Conservation (phyloP, 2,329 filamentous ascomycete genomes). For the Fusarium sp. region DNA sequence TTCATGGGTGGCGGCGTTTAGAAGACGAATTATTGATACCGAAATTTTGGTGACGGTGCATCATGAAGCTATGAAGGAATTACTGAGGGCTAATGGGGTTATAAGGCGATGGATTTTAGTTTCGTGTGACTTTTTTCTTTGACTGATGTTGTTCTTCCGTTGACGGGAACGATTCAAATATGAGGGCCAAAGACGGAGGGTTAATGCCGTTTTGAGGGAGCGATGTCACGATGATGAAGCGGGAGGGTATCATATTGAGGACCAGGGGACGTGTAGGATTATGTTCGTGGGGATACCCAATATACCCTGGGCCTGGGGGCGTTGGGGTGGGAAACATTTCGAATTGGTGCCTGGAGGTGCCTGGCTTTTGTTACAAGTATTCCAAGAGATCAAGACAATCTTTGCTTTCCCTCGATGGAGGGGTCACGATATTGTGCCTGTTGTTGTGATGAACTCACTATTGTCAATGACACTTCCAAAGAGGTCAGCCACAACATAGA, state of each 20-base stretch:
- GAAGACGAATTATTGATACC: background rate
- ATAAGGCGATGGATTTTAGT: conserved; percentile 17
- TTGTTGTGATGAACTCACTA: background rate
- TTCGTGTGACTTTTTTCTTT: conserved; percentile 1
- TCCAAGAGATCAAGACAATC: conserved; percentile 19
- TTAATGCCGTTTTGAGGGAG: conserved; percentile 14
- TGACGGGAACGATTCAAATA: background rate
- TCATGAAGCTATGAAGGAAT: conserved; percentile 19
- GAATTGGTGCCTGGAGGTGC: conserved; percentile 19
- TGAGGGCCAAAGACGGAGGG: conserved; percentile 1
- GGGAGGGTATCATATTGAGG: conserved; percentile 4
- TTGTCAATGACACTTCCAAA: background rate
- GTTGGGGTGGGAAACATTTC: conserved; percentile 41
- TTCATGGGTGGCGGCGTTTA: conserved; percentile 73
- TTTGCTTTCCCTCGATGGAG: conserved; percentile 16
- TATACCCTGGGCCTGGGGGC: conserved; percentile 46
- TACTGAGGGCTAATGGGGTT: conserved; percentile 20
- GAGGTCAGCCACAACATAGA: background rate
- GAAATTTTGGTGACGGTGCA: background rate
- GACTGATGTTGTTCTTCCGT: background rate
- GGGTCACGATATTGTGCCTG: background rate
- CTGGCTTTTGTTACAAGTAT: conserved; percentile 11
- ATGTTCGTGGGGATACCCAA: conserved; percentile 43
- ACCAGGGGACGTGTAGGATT: conserved; percentile 36
- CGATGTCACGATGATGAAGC: conserved; percentile 21